Conservation (phyloP, 768 basidiomycete species). For the Clathrus columnatus region DNA sequence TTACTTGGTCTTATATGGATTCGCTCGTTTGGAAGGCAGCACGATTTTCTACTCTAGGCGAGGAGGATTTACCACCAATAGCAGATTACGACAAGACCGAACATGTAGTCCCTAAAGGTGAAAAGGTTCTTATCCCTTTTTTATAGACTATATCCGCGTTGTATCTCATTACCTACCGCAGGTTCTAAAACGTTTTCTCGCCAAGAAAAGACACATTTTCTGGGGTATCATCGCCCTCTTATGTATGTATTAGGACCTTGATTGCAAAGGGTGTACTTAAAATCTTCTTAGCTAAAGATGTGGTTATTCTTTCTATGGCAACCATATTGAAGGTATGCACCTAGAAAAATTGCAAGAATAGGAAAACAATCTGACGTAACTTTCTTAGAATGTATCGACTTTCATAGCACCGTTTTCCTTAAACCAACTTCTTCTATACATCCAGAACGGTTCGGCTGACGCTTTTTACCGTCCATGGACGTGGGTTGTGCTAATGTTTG, state of each 20-base stretch:
- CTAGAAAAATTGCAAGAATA: no score
- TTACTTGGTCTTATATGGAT: slow-evolving; percentile 48
- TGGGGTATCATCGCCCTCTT: slow-evolving; percentile 33
- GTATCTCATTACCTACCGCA: slow-evolving; percentile 40
- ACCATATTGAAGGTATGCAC: not conserved
- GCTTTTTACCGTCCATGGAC: slow-evolving; percentile 27
- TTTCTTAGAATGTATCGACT: slow-evolving; percentile 14
- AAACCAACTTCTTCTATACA: slow-evolving; percentile 23
- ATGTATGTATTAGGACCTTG: not conserved
- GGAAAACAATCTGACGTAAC: slow-evolving; percentile 11
- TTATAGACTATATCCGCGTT: slow-evolving; percentile 20
- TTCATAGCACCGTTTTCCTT: slow-evolving; percentile 25
- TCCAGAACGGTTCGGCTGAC: slow-evolving; percentile 24
- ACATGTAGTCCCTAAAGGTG: not conserved
- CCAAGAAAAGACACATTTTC: slow-evolving; percentile 36
- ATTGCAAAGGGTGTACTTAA: not conserved
- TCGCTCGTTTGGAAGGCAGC: slow-evolving; percentile 36
- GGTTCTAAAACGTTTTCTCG: slow-evolving; percentile 30
- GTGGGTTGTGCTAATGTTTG: slow-evolving; percentile 19
- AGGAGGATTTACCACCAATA: slow-evolving; percentile 33
- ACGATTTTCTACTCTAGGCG: slow-evolving; percentile 33
- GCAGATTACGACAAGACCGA: slow-evolving; percentile 1
- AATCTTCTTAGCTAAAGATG: not conserved
- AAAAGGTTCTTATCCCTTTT: not conserved
- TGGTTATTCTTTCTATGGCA: not conserved